Base-by-base conservation (phyloP, 768 basidiomycete genomes). In the Boletus subparvulus region DNA sequence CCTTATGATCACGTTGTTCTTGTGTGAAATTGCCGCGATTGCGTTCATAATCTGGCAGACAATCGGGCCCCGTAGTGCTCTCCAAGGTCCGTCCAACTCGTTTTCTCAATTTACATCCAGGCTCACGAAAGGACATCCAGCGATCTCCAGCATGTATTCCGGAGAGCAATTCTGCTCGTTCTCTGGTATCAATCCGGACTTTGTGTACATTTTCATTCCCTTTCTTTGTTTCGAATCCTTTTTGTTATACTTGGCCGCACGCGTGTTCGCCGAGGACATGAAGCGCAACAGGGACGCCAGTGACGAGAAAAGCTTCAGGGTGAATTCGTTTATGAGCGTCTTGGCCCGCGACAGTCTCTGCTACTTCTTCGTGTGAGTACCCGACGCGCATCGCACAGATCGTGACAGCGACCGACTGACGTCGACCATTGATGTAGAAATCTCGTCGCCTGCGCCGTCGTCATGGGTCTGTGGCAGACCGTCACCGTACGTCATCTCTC, bases 351-450 rank as follows among this genome's bases (percentile, higher is more conserved):
- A 72, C 36, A 73, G 70, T 24, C 52, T 72, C 14, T 64, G 67
- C 21, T 72, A 73, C 52, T 72, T 70, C 24, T 66, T 70, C 57
- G 58, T 68, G 72, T 73, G 28, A 53, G 70, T 61, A 3, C 24
- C 10, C 37, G 14, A 17, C 13, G 8, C 9, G 13, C 26, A n/a
- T 21, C 11, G 6, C 10, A 16, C 30, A 3, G 36, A 32, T 2
- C 24, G 12, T 41, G 50, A 46, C 35, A 41, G 3, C 10, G 45
- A 35, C 33, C 16, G 39, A 41, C 46, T 61, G 21, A 63, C 35
- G 33, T 14, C n/a, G 10, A 19, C 4, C 24, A 5, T 41, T 9
- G 21, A 42, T 21, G 11, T 37, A 73, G 71, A 33, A 71, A 73
- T 37, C 57, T 71, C 12, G 35, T 49, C 3, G 61, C 61, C 7